Evolutionary conservation across 2,329 filamentous ascomycete genomes (phyloP).

Genomic region (Delphinella strobiligena): DNA sequence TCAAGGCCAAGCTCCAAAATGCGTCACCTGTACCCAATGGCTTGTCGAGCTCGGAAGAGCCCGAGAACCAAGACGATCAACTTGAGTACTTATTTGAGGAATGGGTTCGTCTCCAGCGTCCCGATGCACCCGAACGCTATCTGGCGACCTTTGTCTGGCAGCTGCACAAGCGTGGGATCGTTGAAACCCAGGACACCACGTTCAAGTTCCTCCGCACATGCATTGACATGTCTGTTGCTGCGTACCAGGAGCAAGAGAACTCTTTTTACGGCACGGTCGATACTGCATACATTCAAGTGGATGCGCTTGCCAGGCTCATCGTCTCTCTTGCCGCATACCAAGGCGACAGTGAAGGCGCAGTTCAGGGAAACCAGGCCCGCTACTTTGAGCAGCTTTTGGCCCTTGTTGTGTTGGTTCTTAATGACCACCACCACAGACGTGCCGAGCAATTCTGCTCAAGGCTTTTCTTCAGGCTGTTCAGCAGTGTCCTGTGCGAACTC

Average conservation of each 20-base stretch:
- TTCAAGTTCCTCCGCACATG: conserved; percentile 68
- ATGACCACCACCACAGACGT: conserved; percentile 70
- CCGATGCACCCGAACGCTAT: conserved; percentile 61
- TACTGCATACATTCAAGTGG: conserved; percentile 52
- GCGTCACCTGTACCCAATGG: conserved; percentile 45
- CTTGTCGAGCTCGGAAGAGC: conserved; percentile 13
- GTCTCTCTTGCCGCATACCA: conserved; percentile 64
- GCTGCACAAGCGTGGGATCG: conserved; percentile 60
- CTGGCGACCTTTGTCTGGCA: conserved; percentile 71
- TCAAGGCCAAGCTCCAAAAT: conserved; percentile 54
- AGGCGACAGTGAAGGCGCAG: conserved; percentile 45
- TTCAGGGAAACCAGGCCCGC: conserved; percentile 50
- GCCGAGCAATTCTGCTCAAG: conserved; percentile 76
- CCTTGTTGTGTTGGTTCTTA: conserved; percentile 68
- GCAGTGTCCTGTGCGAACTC: conserved; percentile 68
- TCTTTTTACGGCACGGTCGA: conserved; percentile 47
- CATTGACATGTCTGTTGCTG: conserved; percentile 65
- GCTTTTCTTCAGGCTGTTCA: conserved; percentile 84
- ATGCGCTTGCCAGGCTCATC: conserved; percentile 74
- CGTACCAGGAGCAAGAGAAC: conserved; percentile 58
- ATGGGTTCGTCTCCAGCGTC: conserved; percentile 76
- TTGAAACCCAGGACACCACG: conserved; percentile 65
- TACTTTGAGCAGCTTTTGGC: conserved; percentile 70
- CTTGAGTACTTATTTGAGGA: conserved; percentile 94
- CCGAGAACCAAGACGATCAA: conserved; percentile 56